Evolutionary conservation across 129 eudicot genomes (phyloP), one percentile per base, ranked within the genome.

Genomic region (Flaveria robusta): DNA sequence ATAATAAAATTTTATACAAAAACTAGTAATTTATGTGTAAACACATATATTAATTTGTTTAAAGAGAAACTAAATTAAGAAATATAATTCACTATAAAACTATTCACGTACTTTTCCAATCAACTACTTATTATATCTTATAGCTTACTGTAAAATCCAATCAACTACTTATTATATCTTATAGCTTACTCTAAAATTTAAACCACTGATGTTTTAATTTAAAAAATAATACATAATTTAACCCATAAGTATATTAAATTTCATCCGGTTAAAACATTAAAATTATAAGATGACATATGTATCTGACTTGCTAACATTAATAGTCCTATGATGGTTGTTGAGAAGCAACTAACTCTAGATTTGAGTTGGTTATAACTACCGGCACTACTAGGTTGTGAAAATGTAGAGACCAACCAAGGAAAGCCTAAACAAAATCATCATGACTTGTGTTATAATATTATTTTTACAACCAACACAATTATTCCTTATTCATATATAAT

Each of bases 281-380:
- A 29, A 29, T 29, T 3, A 29, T 29, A 29, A 29, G 34, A 29
- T 29, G 1, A 24, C 27, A 24, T 59, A 59, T 10, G 66, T 23
- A 23, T 23, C 66, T 11, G 5, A 24, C 18, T 59, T 24, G 20
- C 52, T 9, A 67, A 42, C 59, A 70, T 27, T 13, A 47, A 70
- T 20, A 5, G 24, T 26, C 2, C 27, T 37, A 19, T 27, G 31
- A 16, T 31, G 72, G 62, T 64, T 78, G 82, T 78, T 78, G 76
- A 62, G 77, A 71, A 50, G 71, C 60, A 65, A 63, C 66, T 13
- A 62, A 59, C 71, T 43, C 1, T 60, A 23, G 72, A 31, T 79
- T 49, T 24, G 77, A 26, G 63, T 60, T 79, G n/a, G 77, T 71
- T 71, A 58, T 54, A 79, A 63, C 78, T 55, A 71, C 72, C 83